Evolutionary conservation across 2,329 filamentous ascomycete genomes (phyloP).

Genomic region (Xylaria sp.): DNA sequence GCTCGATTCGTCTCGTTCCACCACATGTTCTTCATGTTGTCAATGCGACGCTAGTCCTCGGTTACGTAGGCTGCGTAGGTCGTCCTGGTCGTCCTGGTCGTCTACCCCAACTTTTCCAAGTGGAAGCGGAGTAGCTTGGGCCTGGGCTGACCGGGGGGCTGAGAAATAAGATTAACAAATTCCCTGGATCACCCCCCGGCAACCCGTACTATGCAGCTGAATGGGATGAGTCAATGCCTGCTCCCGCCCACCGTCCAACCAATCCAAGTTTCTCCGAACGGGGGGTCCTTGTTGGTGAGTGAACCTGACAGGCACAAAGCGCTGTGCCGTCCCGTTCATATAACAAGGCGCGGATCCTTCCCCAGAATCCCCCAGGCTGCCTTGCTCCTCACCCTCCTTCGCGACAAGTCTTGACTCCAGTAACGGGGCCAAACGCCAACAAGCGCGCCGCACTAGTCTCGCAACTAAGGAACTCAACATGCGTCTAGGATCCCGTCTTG

Average conservation of each 20-base stretch:
- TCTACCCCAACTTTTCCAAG: conserved; percentile 36
- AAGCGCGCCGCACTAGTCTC: conserved; percentile 17
- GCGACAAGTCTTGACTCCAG: conserved; percentile 20
- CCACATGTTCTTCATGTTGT: conserved; percentile 22
- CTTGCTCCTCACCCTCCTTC: conserved; percentile 23
- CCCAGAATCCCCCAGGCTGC: conserved; percentile 8
- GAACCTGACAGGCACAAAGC: too few species aligned
- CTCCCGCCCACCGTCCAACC: conserved; percentile 25
- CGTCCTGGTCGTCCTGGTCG: too few species aligned
- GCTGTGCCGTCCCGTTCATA: conserved; percentile 15
- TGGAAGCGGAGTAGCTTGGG: conserved; percentile 36
- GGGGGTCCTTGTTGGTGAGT: conserved; percentile 20
- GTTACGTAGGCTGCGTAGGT: too few species aligned
- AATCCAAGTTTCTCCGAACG: conserved; percentile 19
- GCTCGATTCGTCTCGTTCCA: conserved; percentile 19
- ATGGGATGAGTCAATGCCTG: conserved; percentile 23
- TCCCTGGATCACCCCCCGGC: conserved; percentile 23
- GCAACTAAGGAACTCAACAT: conserved; percentile 27
- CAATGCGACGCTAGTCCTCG: conserved; percentile 18
- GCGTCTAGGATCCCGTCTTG: conserved; percentile 33
- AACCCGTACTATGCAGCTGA: conserved; percentile 16
- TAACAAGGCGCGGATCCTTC: conserved; percentile 28
- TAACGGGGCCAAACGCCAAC: conserved; percentile 12
- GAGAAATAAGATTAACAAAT: conserved; percentile 30
- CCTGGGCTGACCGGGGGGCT: conserved; percentile 19